phyloP scores from a whole-genome alignment of 331 rosid species.

The Saraca asoca region DNA sequence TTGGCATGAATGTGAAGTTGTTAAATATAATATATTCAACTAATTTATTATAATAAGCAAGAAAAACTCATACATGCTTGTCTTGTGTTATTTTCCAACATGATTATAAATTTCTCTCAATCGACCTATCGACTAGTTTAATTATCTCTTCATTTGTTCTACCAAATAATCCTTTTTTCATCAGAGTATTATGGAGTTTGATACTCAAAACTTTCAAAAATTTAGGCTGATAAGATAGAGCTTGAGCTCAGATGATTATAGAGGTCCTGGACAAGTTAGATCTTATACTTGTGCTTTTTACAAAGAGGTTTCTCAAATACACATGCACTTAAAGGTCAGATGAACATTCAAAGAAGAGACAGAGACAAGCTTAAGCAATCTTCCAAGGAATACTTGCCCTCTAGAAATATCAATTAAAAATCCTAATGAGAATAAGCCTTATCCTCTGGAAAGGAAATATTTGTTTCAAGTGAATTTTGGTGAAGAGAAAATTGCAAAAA shows the following conservation, averaged over 20 bases:
- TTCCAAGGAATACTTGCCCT: slow-evolving; percentile 27
- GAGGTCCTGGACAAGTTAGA: slow-evolving; percentile 6
- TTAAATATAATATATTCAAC: no score
- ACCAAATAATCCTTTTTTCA: not conserved
- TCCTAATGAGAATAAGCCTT: not conserved
- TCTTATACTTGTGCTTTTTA: slow-evolving; percentile 45
- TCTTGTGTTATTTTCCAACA: not conserved
- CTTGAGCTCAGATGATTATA: slow-evolving; percentile 32
- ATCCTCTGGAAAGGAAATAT: slow-evolving; percentile 7
- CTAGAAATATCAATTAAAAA: not conserved
- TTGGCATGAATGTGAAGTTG: not conserved
- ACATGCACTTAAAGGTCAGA: slow-evolving; percentile 54
- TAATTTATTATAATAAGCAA: no score
- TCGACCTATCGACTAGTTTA: not conserved
- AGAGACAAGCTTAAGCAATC: slow-evolving; percentile 42
- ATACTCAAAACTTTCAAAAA: slow-evolving; percentile 2
- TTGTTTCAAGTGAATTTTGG: not conserved
- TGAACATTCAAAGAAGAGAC: slow-evolving; percentile 51
- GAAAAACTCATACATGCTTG: not conserved
- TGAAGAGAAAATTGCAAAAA: no score
- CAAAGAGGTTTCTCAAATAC: slow-evolving; percentile 47
- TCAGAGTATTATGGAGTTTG: slow-evolving; percentile 14
- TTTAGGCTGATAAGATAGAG: slow-evolving; percentile 3
- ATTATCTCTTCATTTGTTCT: not conserved
- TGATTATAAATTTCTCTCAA: not conserved